Evolutionary conservation across 2,329 filamentous ascomycete genomes (phyloP).

Genomic region (Fusarium floridanum): DNA sequence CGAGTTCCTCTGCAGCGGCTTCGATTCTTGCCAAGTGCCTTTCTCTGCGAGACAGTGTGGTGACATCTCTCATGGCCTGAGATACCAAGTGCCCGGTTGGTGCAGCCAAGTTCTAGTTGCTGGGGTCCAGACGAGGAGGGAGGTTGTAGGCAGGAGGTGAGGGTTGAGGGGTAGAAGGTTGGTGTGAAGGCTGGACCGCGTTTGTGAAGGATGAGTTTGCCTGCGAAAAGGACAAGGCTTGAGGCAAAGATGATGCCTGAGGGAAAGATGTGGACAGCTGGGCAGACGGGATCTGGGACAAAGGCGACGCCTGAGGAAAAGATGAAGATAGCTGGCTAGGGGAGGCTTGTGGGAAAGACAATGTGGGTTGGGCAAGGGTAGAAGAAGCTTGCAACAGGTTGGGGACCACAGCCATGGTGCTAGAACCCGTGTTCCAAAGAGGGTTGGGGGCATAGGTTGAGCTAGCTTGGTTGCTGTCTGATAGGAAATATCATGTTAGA

Average conservation of each 20-base stretch:
- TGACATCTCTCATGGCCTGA: constrained; percentile 61
- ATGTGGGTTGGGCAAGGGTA: background rate
- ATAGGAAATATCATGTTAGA: constrained; percentile 7
- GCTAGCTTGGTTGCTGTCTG: constrained; percentile 42
- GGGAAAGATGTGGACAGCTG: background rate
- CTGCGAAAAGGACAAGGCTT: background rate
- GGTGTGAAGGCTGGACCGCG: background rate
- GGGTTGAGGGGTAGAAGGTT: background rate
- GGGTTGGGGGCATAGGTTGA: constrained; percentile 20
- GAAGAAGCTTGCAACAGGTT: background rate
- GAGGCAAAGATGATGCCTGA: background rate
- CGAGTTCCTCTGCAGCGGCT: constrained; percentile 66
- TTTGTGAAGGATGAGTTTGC: background rate
- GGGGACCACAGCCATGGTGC: background rate
- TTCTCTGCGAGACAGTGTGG: constrained; percentile 56
- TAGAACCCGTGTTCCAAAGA: constrained; percentile 3
- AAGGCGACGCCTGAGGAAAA: background rate
- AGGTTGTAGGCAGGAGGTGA: constrained; percentile 24
- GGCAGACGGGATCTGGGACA: background rate
- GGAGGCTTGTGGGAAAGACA: background rate
- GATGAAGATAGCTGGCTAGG: background rate
- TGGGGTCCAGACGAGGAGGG: constrained; percentile 48
- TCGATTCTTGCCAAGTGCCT: constrained; percentile 66
- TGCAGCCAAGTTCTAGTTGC: constrained; percentile 50
- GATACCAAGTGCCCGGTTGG: constrained; percentile 41